Conservation (phyloP, 2,329 filamentous ascomycete genomes). For the Knufia fluminis region DNA sequence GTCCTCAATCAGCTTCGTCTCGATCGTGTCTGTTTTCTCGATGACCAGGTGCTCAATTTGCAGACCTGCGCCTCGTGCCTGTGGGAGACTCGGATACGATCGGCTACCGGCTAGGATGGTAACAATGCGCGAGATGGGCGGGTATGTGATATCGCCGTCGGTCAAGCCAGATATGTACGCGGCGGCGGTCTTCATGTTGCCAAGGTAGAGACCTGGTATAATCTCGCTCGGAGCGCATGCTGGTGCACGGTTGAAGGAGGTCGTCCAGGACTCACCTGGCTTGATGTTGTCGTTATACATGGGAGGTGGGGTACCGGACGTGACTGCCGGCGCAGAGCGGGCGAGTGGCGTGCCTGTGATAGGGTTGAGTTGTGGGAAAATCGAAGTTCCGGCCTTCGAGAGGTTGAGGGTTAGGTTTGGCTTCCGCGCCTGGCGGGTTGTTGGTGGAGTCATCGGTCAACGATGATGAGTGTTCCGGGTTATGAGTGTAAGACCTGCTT, state of each 20-base stretch:
- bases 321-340: too few species aligned
- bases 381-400: neutral
- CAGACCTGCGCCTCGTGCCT: neutral
- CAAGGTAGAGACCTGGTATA: slow-evolving; percentile 3
- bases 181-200: slow-evolving; percentile 4
- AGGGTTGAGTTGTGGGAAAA: neutral
- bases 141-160: neutral
- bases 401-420: neutral
- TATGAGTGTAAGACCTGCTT: too few species aligned
- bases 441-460: neutral
- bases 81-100: neutral
- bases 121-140: neutral
- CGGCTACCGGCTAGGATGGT: neutral
- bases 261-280: neutral
- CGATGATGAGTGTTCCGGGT: neutral
- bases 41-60: neutral
- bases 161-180: neutral
- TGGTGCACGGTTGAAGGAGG: neutral
- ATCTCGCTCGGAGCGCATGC: neutral
- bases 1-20: neutral
- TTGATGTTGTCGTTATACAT: neutral
- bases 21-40: neutral
- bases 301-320: neutral
- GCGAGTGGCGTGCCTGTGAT: too few species aligned
- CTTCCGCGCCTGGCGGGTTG: neutral